Evolutionary conservation across 78 protist species (phyloP).

Genomic region (Monocercomonoides exilis): DNA sequence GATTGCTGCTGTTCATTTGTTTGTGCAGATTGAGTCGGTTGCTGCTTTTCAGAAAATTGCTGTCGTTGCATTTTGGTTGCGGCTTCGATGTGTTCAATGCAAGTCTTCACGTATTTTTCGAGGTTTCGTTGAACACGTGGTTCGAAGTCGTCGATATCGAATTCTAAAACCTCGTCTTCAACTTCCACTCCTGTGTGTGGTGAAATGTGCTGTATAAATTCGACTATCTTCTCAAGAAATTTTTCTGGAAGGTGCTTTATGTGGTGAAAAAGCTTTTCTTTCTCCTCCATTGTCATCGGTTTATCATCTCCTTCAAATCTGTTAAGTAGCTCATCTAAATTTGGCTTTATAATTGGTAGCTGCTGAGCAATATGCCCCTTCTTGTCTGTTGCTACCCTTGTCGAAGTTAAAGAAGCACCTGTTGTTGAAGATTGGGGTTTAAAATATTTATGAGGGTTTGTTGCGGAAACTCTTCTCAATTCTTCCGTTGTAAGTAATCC

Average conservation of each 20-base stretch:
- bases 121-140: background rate
- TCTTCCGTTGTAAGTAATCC: background rate
- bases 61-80: too few relatives aligned
- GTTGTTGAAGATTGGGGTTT: background rate
- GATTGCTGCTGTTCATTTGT: too few relatives aligned
- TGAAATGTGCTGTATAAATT: background rate
- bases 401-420: background rate
- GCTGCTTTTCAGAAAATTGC: too few relatives aligned
- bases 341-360: background rate
- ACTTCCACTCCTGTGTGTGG: background rate
- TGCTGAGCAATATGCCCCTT: background rate
- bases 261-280: background rate
- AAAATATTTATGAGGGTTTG: background rate
- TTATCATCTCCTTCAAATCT: background rate
- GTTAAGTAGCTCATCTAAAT: background rate
- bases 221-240: background rate
- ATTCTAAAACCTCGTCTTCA: background rate
- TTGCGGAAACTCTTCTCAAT: background rate
- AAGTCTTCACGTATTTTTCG: background rate
- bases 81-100: too few relatives aligned
- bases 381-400: background rate
- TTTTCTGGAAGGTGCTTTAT: background rate
- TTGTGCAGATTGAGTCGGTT: too few relatives aligned
- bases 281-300: background rate
- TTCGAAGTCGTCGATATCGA: background rate